Evolutionary conservation across 2,329 filamentous ascomycete species (phyloP).

Genomic region (Arthrobotrys entomopaga): DNA sequence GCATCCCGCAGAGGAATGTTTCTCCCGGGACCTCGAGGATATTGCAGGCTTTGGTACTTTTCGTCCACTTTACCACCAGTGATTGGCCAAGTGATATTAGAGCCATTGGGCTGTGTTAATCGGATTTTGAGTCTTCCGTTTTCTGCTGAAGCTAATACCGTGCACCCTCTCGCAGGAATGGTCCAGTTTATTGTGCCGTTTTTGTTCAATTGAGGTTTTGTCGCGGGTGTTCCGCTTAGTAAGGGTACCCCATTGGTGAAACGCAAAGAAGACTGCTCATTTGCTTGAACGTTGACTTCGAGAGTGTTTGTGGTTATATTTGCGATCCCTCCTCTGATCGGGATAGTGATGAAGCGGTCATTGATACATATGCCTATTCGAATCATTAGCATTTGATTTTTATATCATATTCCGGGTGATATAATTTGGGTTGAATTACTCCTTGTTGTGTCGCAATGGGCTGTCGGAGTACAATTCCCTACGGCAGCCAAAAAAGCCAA

Average conservation of each 20-base stretch:
- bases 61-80: conserved; percentile 19
- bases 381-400: not conserved
- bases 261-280: not conserved
- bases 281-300: conserved; percentile 14
- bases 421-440: not conserved
- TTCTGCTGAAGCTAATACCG: not conserved
- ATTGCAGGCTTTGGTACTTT: conserved; percentile 26
- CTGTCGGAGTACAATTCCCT: not conserved
- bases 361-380: conserved; percentile 10
- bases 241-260: conserved; percentile 7
- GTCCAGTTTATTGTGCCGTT: conserved; percentile 5
- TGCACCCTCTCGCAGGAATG: conserved; percentile 7
- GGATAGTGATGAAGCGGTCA: not conserved
- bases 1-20: conserved; percentile 21
- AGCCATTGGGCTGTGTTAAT: conserved; percentile 17
- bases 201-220: not conserved
- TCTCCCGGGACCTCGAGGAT: conserved; percentile 16
- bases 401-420: not conserved
- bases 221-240: not conserved
- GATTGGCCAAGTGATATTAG: conserved; percentile 24
- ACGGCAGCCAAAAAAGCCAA: no score
- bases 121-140: conserved; percentile 2
- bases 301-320: conserved; percentile 21
- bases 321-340: not conserved
- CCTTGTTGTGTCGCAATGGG: not conserved